These are phyloP conservation scores for Chlorophyllum brunneum DNA, from an alignment of 768 basidiomycete species.

Conservation along the genomic window DNA sequence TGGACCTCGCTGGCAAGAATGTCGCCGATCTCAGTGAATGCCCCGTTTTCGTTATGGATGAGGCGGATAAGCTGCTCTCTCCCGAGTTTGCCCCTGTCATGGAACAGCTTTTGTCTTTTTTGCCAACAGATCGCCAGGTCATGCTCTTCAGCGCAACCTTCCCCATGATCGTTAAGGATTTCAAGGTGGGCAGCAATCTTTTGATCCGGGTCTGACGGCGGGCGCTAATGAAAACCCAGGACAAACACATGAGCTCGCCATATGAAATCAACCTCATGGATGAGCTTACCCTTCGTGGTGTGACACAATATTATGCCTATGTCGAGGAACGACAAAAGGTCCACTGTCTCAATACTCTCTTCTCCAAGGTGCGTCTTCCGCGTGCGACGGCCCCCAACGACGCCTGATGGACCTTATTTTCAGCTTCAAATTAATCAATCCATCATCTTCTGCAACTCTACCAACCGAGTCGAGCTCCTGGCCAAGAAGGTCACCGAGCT, in stretches of 20 bases:
- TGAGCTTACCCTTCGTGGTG: constrained; percentile 96
- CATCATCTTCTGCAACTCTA: constrained; percentile 99
- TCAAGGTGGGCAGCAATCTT: constrained; percentile 63
- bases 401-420: constrained; percentile 11
- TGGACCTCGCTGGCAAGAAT: constrained; percentile 89
- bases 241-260: constrained; percentile 93
- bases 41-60: constrained; percentile 98
- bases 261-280: constrained; percentile 99
- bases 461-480: constrained; percentile 97
- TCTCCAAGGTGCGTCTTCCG: constrained; percentile 75
- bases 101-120: constrained; percentile 87
- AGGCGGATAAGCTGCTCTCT: constrained; percentile 96
- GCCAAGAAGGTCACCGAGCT: constrained; percentile 99
- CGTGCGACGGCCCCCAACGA: not conserved
- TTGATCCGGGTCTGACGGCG: not conserved
- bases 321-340: constrained; percentile 99
- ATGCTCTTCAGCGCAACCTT: constrained; percentile 99
- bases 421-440: constrained; percentile 99
- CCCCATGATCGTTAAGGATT: constrained; percentile 98
- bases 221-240: constrained; percentile 39
- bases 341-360: constrained; percentile 98
- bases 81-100: constrained; percentile 98
- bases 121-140: constrained; percentile 86
- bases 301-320: constrained; percentile 99
- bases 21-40: constrained; percentile 94